Percentiles rank a stretch among this genome's conserved stretches.
Conservation (phyloP, 1,139 yeast species). For the Candida sojae region DNA sequence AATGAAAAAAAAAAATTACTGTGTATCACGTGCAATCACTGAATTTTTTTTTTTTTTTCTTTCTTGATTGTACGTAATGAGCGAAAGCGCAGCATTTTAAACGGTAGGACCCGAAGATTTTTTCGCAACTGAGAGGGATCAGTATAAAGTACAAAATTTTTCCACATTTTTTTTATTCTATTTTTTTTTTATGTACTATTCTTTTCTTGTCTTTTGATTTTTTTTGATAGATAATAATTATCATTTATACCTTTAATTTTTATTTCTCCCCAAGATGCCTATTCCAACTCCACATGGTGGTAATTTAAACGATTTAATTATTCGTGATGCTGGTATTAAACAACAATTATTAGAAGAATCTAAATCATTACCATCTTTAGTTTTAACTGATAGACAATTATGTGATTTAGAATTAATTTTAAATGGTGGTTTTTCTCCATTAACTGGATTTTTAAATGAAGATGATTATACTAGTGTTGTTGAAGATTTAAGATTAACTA, state of each 20-base stretch:
- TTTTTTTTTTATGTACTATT: not conserved
- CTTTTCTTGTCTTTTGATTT: not conserved
- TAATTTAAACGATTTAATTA: slow-evolving; percentile 76
- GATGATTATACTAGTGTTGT: slow-evolving; percentile 83
- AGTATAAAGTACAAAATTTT: not conserved
- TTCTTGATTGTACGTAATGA: not conserved
- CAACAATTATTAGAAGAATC: slow-evolving; percentile 58
- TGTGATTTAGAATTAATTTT: slow-evolving; percentile 91
- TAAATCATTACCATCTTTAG: slow-evolving; percentile 47
- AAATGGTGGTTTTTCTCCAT: slow-evolving; percentile 94
- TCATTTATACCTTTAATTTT: no score
- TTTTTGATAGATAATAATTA: not conserved
- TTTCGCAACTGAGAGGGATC: not conserved
- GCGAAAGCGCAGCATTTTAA: not conserved
- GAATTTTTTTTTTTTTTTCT: slow-evolving; percentile 1
- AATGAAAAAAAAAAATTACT: not conserved
- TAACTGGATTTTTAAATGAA: slow-evolving; percentile 81
- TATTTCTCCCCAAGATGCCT: slow-evolving; percentile 26
- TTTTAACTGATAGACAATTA: slow-evolving; percentile 81
- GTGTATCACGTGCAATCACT: slow-evolving; percentile 6
- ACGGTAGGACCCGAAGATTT: not conserved
- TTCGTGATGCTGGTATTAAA: slow-evolving; percentile 72
- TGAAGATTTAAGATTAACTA: slow-evolving; percentile 67
- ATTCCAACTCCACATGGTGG: slow-evolving; percentile 96
- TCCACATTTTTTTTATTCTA: not conserved